phyloP scores from a whole-genome alignment of 2,329 filamentous ascomycete species.

The Stagonosporopsis tanaceti region DNA sequence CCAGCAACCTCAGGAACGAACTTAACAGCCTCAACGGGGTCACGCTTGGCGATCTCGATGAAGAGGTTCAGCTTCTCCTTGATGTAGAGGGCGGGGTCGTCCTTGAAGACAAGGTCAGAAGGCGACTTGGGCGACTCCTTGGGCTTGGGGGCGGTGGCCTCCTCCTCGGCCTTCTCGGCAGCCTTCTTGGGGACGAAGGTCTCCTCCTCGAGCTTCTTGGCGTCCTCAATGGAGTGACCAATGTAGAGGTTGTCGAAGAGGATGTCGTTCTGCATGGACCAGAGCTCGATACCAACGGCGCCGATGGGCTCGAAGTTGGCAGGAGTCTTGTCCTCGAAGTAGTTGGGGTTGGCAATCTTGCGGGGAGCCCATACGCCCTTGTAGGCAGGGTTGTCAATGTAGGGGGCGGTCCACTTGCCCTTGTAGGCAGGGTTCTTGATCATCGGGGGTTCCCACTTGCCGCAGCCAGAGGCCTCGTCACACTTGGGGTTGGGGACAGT shows the following conservation, averaged over 20 bases:
- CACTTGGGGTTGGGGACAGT: constrained; percentile 96
- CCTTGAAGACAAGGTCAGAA: constrained; percentile 83
- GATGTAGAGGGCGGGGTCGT: constrained; percentile 87
- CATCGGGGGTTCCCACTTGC: constrained; percentile 88
- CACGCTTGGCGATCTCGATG: constrained; percentile 80
- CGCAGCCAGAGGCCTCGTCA: constrained; percentile 89
- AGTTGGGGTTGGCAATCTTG: constrained; percentile 97
- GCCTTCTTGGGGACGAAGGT: constrained; percentile 89
- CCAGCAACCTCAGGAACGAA: constrained; percentile 91
- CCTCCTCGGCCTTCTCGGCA: constrained; percentile 81
- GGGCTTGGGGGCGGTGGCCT: constrained; percentile 80
- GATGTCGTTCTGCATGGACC: constrained; percentile 99
- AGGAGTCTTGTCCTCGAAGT: constrained; percentile 96
- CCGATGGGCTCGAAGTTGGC: constrained; percentile 98
- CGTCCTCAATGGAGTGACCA: constrained; percentile 93
- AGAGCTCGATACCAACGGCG: constrained; percentile 98
- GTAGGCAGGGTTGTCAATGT: constrained; percentile 97
- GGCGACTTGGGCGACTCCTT: constrained; percentile 71
- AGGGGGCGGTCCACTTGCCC: constrained; percentile 95
- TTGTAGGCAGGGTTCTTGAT: constrained; percentile 97
- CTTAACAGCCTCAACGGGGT: constrained; percentile 84
- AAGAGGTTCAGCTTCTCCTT: constrained; percentile 95
- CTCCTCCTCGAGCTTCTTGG: constrained; percentile 85
- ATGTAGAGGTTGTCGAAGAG: constrained; percentile 99
- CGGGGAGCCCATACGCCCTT: constrained; percentile 94